Evolutionary conservation across 164 flowering plant genomes (phyloP), one percentile per base, ranked within the genome.

Genomic region (Stephania japonica): DNA sequence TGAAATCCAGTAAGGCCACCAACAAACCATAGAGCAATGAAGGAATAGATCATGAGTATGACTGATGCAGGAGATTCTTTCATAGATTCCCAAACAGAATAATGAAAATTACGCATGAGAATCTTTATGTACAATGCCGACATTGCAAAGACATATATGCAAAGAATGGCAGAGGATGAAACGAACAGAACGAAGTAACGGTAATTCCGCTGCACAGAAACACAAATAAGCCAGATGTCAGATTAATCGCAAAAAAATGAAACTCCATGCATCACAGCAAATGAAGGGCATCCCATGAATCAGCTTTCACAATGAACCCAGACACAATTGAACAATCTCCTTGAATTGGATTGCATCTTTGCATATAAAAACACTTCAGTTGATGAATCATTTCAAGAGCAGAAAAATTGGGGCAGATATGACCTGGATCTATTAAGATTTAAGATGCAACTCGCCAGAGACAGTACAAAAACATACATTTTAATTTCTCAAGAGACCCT

Each of bases 1-100:
- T 94, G 98, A 80, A 92, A 94, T 76, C 92, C 97, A 63, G 98
- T 91, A 61, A 94, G 91, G 50, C 97, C 95, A 75, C 99, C 97
- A 78, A 94, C 97, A 86, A 92, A 91, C 97, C 97, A 94, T 71
- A 94, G 80, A 47, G 92, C 79, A 74, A 94, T 81, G 70, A 92
- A 95, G 81, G 89, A 90, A 78, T 91, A 92, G 12, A 79, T 90
- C 97, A 95, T 91, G 12, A 95, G 82, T 70, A 88, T 70, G 67
- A 95, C 96, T 47, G 97, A 86, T 69, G 93, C 90, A 65, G 97
- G 96, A 47, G 99, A 91, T 69, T 88, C 87, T 80, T 85, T 86
- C 91, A 95, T 88, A 21, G 99, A 98, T 72, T 76, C 82, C 98
- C 92, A 91, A 26, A 95, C 91, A 11, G 92, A 86, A 16, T 89